phyloP scores from a whole-genome alignment of 2,329 filamentous ascomycete species.

The Bipolaris zeicola region DNA sequence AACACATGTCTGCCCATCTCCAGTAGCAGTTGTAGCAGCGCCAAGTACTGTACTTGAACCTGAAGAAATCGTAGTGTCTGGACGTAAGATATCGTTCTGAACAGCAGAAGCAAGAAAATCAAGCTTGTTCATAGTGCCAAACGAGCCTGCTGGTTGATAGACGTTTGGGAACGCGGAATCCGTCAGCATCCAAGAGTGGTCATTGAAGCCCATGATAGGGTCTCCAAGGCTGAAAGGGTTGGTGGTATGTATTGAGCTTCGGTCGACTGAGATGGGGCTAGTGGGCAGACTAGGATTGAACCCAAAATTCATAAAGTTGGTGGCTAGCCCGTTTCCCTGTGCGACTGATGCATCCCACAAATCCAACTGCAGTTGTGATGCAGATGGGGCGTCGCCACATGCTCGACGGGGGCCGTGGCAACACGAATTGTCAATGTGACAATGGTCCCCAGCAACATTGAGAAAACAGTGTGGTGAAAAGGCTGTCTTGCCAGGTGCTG shows the following conservation, averaged over 20 bases:
- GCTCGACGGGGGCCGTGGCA: constrained; percentile 39
- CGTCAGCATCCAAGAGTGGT: constrained; percentile 37
- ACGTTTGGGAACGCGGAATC: constrained; percentile 28
- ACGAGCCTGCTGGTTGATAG: constrained; percentile 16
- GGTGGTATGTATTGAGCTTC: constrained; percentile 18
- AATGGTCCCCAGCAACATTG: constrained; percentile 41
- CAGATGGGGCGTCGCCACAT: constrained; percentile 36
- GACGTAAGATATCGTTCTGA: constrained; percentile 33
- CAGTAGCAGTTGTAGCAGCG: constrained; percentile 4
- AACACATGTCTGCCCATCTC: constrained; percentile 23
- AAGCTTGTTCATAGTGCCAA: constrained; percentile 28
- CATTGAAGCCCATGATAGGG: constrained; percentile 29
- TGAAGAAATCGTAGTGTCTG: constrained; percentile 15
- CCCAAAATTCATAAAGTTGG: constrained; percentile 34
- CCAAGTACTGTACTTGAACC: constrained; percentile 10
- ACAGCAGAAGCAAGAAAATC: constrained; percentile 39
- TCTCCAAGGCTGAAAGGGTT: constrained; percentile 25
- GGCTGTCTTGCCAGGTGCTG: constrained; percentile 23
- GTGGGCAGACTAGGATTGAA: constrained; percentile 28
- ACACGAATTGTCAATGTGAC: constrained; percentile 45
- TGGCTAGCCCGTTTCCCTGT: constrained; percentile 35
- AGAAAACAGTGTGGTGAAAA: constrained; percentile 34
- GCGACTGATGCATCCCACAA: constrained; percentile 36
- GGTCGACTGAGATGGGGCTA: constrained; percentile 26
- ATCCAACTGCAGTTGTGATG: constrained; percentile 33